Conservation (phyloP, 139 green algal genomes). For the Trebouxia sp. region DNA sequence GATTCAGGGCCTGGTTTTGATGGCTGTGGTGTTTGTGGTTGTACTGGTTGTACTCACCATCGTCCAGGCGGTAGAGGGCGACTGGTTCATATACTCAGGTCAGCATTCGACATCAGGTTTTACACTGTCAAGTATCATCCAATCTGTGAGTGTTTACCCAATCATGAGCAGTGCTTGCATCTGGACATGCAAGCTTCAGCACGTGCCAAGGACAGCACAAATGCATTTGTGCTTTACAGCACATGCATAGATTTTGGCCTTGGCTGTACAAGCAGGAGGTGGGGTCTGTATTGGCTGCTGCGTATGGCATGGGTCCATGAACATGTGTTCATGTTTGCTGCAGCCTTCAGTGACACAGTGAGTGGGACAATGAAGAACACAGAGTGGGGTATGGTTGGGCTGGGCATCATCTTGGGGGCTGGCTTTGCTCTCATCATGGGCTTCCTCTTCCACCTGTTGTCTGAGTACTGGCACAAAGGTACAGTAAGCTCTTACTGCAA, state of each 20-base stretch:
- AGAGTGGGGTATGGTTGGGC: not conserved
- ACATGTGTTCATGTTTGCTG: not conserved
- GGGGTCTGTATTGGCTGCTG: too few relatives aligned
- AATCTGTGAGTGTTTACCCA: too few relatives aligned
- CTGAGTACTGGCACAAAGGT: conserved; percentile 16
- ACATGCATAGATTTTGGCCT: too few relatives aligned
- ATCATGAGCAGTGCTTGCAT: too few relatives aligned
- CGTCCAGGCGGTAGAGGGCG: not conserved
- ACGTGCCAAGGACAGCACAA: too few relatives aligned
- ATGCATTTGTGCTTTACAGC: too few relatives aligned
- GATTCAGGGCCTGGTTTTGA: not conserved
- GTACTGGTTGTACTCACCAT: not conserved
- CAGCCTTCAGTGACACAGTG: not conserved
- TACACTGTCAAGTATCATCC: too few relatives aligned
- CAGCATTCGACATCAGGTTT: too few relatives aligned
- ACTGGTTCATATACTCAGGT: conserved; percentile 29
- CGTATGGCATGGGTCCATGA: not conserved
- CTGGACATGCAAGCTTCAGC: too few relatives aligned
- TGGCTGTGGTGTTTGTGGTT: not conserved
- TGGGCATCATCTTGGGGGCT: conserved; percentile 15
- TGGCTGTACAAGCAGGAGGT: too few relatives aligned
- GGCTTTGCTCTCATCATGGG: not conserved
- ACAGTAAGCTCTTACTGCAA: too few relatives aligned
- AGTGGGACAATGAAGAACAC: not conserved
- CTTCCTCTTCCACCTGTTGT: conserved; percentile 4